A percentile compares a stretch with the other conserved stretches of the same genome.
Conservation (phyloP, 371 early-diverging fungal genomes). For the Apophysomyces variabilis region DNA sequence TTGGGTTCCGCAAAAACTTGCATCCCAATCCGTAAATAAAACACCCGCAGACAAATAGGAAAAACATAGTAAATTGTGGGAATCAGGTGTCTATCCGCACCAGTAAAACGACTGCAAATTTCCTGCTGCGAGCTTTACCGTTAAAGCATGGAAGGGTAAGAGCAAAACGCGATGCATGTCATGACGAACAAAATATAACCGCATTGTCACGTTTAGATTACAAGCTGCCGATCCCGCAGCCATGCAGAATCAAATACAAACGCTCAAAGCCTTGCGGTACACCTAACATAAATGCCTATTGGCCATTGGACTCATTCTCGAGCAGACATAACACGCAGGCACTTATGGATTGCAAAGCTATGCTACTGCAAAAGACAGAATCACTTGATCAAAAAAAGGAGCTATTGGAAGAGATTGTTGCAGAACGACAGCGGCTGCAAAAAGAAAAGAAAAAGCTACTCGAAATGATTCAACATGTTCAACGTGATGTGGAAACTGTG, state of each 20-base stretch:
- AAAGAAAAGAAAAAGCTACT: conserved; percentile 42
- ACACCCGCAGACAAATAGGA: no score
- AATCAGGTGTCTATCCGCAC: no score
- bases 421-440: conserved; percentile 42
- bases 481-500: conserved; percentile 48
- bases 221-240: neutral
- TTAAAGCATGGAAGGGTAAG: conserved; percentile 1
- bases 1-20: no score
- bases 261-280: neutral
- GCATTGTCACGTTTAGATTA: neutral
- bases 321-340: conserved; percentile 38
- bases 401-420: conserved; percentile 39
- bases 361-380: conserved; percentile 39
- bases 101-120: no score
- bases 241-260: conserved; percentile 11
- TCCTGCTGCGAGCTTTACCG: no score
- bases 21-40: no score
- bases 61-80: no score
- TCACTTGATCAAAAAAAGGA: conserved; percentile 40
- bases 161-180: no score
- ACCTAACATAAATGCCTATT: neutral
- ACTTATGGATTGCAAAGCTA: conserved; percentile 43
- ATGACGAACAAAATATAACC: no score
- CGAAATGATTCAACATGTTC: conserved; percentile 50
- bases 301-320: neutral